Evolutionary conservation across 129 eudicot genomes (phyloP).

Genomic region (Dittrichia graveolens): DNA sequence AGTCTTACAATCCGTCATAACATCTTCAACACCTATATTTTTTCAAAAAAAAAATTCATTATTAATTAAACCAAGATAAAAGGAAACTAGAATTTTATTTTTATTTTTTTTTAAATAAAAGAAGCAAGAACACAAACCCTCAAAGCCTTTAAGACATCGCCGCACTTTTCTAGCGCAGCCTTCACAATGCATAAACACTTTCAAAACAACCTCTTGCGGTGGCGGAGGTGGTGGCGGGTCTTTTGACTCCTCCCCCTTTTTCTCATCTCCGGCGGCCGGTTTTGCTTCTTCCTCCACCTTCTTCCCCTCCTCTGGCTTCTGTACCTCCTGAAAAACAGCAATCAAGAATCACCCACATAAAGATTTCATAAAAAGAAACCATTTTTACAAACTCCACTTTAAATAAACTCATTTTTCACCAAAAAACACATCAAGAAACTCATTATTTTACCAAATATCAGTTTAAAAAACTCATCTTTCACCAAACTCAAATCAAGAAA

Average conservation of each 20-base stretch:
- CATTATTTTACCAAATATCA: background rate
- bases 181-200: constrained; percentile 85
- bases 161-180: constrained; percentile 88
- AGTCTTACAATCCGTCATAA: constrained; percentile 77
- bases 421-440: background rate
- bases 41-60: background rate
- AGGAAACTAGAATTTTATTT: constrained; percentile 6
- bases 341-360: background rate
- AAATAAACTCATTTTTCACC: background rate
- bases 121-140: constrained; percentile 38
- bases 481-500: background rate
- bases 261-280: constrained; percentile 38
- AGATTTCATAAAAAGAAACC: background rate
- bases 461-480: background rate
- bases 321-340: constrained; percentile 26
- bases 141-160: constrained; percentile 72
- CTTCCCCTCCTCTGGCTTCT: constrained; percentile 32
- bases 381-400: background rate
- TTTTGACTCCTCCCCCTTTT: constrained; percentile 31
- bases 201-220: constrained; percentile 64
- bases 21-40: constrained; percentile 76
- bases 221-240: constrained; percentile 40
- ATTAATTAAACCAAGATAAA: background rate
- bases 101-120: too few species aligned
- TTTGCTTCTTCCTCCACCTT: constrained; percentile 31